Conservation (phyloP, 192 early-diverging fungal species). For the Allomyces macrogynus region DNA sequence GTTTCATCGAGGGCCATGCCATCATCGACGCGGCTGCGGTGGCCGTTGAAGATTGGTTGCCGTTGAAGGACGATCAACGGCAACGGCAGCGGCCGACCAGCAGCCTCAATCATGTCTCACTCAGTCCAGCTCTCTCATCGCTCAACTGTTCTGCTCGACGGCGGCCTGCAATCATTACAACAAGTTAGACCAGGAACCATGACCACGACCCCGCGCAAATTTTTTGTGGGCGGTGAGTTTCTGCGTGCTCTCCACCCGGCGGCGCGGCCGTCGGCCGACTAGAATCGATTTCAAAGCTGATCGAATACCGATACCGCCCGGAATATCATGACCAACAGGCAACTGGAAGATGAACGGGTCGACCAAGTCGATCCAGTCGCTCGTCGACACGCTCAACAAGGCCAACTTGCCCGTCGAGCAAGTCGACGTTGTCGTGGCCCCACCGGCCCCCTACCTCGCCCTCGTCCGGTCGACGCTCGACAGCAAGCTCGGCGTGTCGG, state of each 20-base stretch:
- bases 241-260: no score
- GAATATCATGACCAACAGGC: background rate
- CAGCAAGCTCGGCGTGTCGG: conserved; percentile 74
- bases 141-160: no score
- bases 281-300: conserved; percentile 1
- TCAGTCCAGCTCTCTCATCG: no score
- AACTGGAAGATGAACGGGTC: conserved; percentile 98
- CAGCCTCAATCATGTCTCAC: no score
- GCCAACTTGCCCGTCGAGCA: conserved; percentile 27
- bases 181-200: no score
- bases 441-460: conserved; percentile 77
- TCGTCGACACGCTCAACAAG: conserved; percentile 61
- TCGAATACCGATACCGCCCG: background rate
- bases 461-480: conserved; percentile 51
- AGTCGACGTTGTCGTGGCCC: conserved; percentile 93
- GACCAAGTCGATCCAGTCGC: conserved; percentile 42
- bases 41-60: no score
- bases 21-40: no score
- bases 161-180: no score
- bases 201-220: conserved; percentile 28
- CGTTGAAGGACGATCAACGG: no score
- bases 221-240: conserved; percentile 51
- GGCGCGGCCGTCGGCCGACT: no score
- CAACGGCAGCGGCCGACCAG: no score
- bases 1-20: no score